These are phyloP conservation scores for Suillus brevipes DNA, from an alignment of 768 basidiomycete species.

Conservation along the genomic window DNA sequence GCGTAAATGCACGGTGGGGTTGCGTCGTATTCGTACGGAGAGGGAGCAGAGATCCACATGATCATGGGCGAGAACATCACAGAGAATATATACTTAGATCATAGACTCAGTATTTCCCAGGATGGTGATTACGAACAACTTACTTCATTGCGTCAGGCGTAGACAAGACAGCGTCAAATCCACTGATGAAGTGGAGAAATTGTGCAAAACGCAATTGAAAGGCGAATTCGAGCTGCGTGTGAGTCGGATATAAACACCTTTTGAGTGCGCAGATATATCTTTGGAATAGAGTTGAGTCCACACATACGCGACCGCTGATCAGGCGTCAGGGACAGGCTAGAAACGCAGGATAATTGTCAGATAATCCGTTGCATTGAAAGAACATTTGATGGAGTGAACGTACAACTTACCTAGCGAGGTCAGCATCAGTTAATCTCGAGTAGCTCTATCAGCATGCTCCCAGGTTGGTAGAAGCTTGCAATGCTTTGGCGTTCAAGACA, in stretches of 20 bases:
- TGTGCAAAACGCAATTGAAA: slow-evolving; percentile 27
- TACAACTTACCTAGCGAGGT: slow-evolving; percentile 54
- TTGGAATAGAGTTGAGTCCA: slow-evolving; percentile 29
- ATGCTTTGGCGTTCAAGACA: slow-evolving; percentile 69
- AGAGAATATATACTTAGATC: slow-evolving; percentile 80
- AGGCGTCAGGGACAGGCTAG: slow-evolving; percentile 25
- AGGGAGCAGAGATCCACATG: slow-evolving; percentile 47
- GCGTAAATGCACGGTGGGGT: slow-evolving; percentile 34
- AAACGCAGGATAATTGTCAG: slow-evolving; percentile 12
- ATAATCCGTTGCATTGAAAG: neutral
- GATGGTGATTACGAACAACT: slow-evolving; percentile 22
- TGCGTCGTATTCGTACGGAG: slow-evolving; percentile 13
- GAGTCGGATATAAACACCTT: slow-evolving; percentile 16
- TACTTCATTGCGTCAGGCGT: slow-evolving; percentile 81
- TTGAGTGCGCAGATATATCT: slow-evolving; percentile 23
- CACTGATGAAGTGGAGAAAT: slow-evolving; percentile 38
- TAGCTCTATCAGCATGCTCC: slow-evolving; percentile 34
- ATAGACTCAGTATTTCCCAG: slow-evolving; percentile 1
- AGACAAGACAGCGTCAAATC: slow-evolving; percentile 44
- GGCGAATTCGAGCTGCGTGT: slow-evolving; percentile 18
- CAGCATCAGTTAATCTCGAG: slow-evolving; percentile 59
- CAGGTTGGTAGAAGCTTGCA: slow-evolving; percentile 27
- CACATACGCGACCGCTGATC: slow-evolving; percentile 50
- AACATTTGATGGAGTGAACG: neutral
- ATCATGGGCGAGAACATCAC: slow-evolving; percentile 98